Conservation (phyloP, 2,329 filamentous ascomycete genomes). For the Canariomyces notabilis region DNA sequence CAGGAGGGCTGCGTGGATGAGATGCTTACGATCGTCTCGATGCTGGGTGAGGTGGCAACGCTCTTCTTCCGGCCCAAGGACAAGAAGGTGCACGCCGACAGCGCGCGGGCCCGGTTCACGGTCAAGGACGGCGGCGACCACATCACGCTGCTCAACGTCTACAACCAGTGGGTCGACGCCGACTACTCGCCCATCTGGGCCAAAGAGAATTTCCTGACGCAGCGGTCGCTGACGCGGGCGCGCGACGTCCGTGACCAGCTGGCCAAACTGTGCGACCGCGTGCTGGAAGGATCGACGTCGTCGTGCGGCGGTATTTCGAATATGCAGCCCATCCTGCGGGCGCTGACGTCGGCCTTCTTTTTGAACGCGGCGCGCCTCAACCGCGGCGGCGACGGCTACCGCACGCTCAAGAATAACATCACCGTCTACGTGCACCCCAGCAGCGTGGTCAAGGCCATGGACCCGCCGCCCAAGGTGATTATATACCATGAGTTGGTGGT, state of each 20-base stretch:
- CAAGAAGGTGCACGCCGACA: slow-evolving; percentile 94
- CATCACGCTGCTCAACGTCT: slow-evolving; percentile 82
- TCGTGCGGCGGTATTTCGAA: slow-evolving; percentile 69
- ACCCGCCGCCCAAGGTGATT: slow-evolving; percentile 74
- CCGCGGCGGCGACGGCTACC: slow-evolving; percentile 78
- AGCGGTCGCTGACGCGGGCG: slow-evolving; percentile 80
- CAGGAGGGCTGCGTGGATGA: slow-evolving; percentile 92
- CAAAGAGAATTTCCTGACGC: slow-evolving; percentile 89
- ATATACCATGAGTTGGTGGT: slow-evolving; percentile 81
- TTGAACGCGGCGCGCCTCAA: slow-evolving; percentile 83
- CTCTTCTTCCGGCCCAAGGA: slow-evolving; percentile 95
- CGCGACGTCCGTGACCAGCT: slow-evolving; percentile 91
- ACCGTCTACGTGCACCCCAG: slow-evolving; percentile 90
- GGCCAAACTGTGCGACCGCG: slow-evolving; percentile 83
- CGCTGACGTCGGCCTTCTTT: slow-evolving; percentile 90
- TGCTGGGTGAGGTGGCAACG: slow-evolving; percentile 82
- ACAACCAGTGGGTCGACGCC: slow-evolving; percentile 89
- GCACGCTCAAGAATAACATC: slow-evolving; percentile 85
- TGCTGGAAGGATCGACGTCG: slow-evolving; percentile 68
- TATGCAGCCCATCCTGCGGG: slow-evolving; percentile 74
- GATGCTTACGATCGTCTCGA: slow-evolving; percentile 86
- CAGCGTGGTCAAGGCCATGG: slow-evolving; percentile 70
- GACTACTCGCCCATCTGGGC: slow-evolving; percentile 87
- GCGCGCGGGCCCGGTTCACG: slow-evolving; percentile 81
- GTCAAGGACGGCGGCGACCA: slow-evolving; percentile 89